Evolutionary conservation across 1,284 basidiomycete genomes (phyloP), one percentile per base, ranked within the genome.

Genomic region (Jaminaea rosea): DNA sequence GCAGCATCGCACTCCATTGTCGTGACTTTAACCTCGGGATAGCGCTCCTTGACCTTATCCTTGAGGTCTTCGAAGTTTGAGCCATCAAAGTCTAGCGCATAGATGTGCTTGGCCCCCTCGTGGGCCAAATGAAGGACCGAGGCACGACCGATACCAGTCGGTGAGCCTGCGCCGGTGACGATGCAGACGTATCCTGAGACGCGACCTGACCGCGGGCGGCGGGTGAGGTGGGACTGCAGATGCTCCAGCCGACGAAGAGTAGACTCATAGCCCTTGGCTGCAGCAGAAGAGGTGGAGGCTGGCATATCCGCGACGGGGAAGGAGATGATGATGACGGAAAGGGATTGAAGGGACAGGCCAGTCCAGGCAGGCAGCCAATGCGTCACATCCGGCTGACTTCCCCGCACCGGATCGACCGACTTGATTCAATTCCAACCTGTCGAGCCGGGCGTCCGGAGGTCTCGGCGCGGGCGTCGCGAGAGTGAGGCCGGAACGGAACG

Each of bases 181-280:
- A 94, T 81, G 67, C 85, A 88, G n/a, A 92, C 87, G 75, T 91
- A 93, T 59, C 80, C 83, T 64, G 80, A 79, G 60, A 93, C 79
- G 59, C 83, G 80, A 17, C 75, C 77, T 36, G 78, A 77, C 31
- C 84, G 79, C 27, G 83, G 79, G 27, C 80, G 66, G 17, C 74
- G 77, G 47, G 79, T 74, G 23, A 91, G 78, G 58, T 91, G 88
- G 0, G 80, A 78, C 67, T 84, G 83, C 52, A 91, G 83, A 62
- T 80, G 80, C 48, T 82, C 75, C 36, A 91, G 78, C 19, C 88
- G 54, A 45, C 56, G 32, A 7, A 63, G 47, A 17, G 61, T 63
- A 4, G 41, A 47, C 19, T 59, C 53, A 52, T 67, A 67, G 23
- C 19, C 32, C 31, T 42, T 49, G 26, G 37, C 15, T 9, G 28